Evolutionary conservation across 2,329 filamentous ascomycete species (phyloP).

Genomic region (Fusarium musae): DNA sequence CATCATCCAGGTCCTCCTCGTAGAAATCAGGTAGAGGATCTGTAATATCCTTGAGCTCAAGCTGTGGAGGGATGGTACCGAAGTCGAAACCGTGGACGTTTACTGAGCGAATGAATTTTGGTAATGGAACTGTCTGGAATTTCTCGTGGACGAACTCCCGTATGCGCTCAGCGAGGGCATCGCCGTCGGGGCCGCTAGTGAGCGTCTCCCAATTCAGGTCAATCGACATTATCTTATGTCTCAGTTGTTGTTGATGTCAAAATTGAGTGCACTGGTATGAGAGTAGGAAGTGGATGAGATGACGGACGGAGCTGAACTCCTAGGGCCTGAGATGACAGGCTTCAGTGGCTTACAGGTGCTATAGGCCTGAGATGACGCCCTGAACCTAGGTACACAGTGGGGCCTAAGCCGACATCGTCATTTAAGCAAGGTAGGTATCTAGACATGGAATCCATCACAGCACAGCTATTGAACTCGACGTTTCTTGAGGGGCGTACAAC

Average conservation of each 20-base stretch:
- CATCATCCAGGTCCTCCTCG: slow-evolving; percentile 76
- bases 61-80: slow-evolving; percentile 80
- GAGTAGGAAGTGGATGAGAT: slow-evolving; percentile 24
- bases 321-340: not conserved
- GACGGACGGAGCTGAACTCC: not conserved
- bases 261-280: not conserved
- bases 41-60: slow-evolving; percentile 96
- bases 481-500: not conserved
- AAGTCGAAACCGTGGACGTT: slow-evolving; percentile 95
- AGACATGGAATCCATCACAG: not conserved
- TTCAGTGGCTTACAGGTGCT: slow-evolving; percentile 16
- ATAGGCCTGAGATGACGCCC: not conserved
- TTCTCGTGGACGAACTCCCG: slow-evolving; percentile 94
- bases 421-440: not conserved
- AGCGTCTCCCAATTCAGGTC: slow-evolving; percentile 96
- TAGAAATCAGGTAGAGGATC: slow-evolving; percentile 97
- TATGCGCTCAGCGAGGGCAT: slow-evolving; percentile 84
- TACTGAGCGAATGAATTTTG: slow-evolving; percentile 96
- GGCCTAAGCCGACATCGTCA: not conserved
- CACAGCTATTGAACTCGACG: not conserved
- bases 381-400: not conserved
- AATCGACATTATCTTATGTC: slow-evolving; percentile 79
- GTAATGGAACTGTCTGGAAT: slow-evolving; percentile 91
- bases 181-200: slow-evolving; percentile 88
- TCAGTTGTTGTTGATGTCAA: not conserved